Conservation (phyloP, 2,329 filamentous ascomycete species). For the Camillea tinctor region DNA sequence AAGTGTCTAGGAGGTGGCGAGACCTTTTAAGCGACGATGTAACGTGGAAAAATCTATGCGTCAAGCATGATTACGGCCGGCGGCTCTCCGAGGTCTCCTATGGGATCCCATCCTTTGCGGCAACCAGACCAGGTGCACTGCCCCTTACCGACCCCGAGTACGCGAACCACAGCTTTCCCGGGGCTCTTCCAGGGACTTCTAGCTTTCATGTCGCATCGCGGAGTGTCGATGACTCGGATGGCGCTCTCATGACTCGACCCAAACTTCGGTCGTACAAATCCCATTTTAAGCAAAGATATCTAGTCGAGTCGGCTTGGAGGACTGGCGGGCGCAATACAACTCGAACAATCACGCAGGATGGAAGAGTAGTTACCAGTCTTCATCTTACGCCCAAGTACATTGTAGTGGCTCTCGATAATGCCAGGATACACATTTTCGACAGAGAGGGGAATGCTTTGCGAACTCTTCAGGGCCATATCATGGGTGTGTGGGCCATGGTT, state of each 20-base stretch:
- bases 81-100: constrained; percentile 52
- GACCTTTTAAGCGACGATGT: constrained; percentile 94
- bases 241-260: constrained; percentile 45
- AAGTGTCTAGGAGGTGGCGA: constrained; percentile 93
- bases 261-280: constrained; percentile 85
- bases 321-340: constrained; percentile 82
- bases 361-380: constrained; percentile 92
- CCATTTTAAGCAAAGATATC: constrained; percentile 95
- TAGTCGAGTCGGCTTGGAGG: constrained; percentile 96
- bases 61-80: constrained; percentile 85
- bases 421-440: constrained; percentile 97
- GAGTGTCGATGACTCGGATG: constrained; percentile 54
- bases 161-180: constrained; percentile 44
- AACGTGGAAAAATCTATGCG: constrained; percentile 96
- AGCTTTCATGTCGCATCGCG: constrained; percentile 42
- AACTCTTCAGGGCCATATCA: constrained; percentile 90
- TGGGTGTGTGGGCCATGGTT: constrained; percentile 99
- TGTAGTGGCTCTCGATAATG: constrained; percentile 94
- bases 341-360: constrained; percentile 90
- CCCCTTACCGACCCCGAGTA: constrained; percentile 34
- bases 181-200: constrained; percentile 37
- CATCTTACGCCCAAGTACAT: constrained; percentile 96
- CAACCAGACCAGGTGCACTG: constrained; percentile 32
- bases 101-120: constrained; percentile 31
- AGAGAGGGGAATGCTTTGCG: constrained; percentile 84